Evolutionary conservation across 305 asterid genomes (phyloP).

Genomic region (Andrographis paniculata): DNA sequence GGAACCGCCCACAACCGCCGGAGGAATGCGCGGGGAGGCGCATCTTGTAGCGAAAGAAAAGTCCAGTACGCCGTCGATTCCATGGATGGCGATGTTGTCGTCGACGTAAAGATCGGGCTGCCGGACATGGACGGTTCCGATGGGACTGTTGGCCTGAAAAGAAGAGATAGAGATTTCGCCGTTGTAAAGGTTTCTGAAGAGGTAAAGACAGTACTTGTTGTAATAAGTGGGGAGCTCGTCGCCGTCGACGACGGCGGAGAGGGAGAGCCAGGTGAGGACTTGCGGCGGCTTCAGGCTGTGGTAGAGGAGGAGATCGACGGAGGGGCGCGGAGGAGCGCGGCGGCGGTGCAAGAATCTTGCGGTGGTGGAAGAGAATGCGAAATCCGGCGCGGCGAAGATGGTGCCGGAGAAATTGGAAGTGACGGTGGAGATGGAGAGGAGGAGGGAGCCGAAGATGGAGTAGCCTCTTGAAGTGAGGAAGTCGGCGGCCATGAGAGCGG

Average conservation of each 20-base stretch:
- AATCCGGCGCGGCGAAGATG: slow-evolving; percentile 48
- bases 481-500: slow-evolving; percentile 45
- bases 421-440: slow-evolving; percentile 30
- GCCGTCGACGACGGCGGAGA: slow-evolving; percentile 32
- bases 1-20: slow-evolving; percentile 16
- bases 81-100: slow-evolving; percentile 47
- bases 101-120: slow-evolving; percentile 63
- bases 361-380: slow-evolving; percentile 46
- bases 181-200: slow-evolving; percentile 21
- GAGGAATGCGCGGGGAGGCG: slow-evolving; percentile 17
- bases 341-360: slow-evolving; percentile 28
- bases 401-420: slow-evolving; percentile 52
- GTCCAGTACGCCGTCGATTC: slow-evolving; percentile 57
- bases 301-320: slow-evolving; percentile 44
- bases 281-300: slow-evolving; percentile 49
- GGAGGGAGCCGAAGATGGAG: slow-evolving; percentile 42
- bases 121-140: slow-evolving; percentile 36
- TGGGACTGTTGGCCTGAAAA: slow-evolving; percentile 32
- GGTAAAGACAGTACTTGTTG: slow-evolving; percentile 47
- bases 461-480: slow-evolving; percentile 54
- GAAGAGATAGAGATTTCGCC: slow-evolving; percentile 36
- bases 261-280: slow-evolving; percentile 33
- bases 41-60: slow-evolving; percentile 39
- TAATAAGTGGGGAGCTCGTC: slow-evolving; percentile 33
- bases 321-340: slow-evolving; percentile 48